A percentile compares a stretch with the other conserved stretches of the same genome.
Evolutionary conservation across 441 rosid species (phyloP).

Genomic region (Eutrema salsugineum): DNA sequence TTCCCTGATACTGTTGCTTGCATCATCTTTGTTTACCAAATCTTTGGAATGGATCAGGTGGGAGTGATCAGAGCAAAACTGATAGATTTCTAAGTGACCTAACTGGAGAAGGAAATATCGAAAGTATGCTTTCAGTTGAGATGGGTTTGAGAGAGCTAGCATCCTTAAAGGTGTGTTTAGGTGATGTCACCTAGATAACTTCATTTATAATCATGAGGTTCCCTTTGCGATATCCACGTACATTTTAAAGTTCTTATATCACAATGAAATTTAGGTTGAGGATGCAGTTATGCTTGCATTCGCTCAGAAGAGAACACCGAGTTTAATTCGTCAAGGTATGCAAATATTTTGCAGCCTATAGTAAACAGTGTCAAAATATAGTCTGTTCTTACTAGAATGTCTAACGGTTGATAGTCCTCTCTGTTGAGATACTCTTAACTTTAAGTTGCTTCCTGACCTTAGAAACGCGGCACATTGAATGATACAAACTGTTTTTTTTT

Average conservation of each 20-base stretch:
- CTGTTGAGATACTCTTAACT: not conserved
- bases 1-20: slow-evolving; percentile 1
- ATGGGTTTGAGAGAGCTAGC: slow-evolving; percentile 91
- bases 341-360: not conserved
- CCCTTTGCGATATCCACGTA: not conserved
- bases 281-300: slow-evolving; percentile 80
- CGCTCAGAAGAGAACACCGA: slow-evolving; percentile 59
- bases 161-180: slow-evolving; percentile 66
- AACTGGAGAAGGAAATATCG: slow-evolving; percentile 94
- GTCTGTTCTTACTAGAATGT: not conserved
- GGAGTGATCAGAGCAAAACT: slow-evolving; percentile 49
- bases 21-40: slow-evolving; percentile 14
- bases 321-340: slow-evolving; percentile 50
- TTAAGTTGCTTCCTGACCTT: not conserved
- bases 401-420: not conserved
- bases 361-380: not conserved
- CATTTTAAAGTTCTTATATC: not conserved
- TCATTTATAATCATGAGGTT: not conserved
- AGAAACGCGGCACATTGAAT: not conserved
- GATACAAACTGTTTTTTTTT: not conserved
- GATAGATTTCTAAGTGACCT: slow-evolving; percentile 65
- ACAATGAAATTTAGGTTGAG: slow-evolving; percentile 57
- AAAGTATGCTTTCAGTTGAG: slow-evolving; percentile 95
- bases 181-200: not conserved
- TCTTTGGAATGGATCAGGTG: slow-evolving; percentile 39